Evolutionary conservation across 2,329 filamentous ascomycete species (phyloP), one percentile per base, ranked within the genome.

Genomic region (Paraphaeosphaeria sporulosa): DNA sequence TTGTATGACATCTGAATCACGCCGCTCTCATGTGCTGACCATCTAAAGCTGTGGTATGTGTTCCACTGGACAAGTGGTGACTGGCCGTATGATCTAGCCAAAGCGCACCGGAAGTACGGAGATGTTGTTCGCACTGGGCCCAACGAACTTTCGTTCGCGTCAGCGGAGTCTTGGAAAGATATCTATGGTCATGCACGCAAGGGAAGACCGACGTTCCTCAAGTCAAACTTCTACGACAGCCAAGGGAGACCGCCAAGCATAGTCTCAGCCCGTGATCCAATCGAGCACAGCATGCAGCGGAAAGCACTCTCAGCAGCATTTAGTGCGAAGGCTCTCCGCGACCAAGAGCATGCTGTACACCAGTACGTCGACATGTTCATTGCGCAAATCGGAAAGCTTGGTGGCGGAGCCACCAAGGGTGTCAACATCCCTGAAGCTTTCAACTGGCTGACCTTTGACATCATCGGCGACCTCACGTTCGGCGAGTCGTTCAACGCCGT

Each of bases 71-170:
- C 50, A 19, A 53, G 36, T 17, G 50, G 50, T 10, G 19, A 27
- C 2, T 53, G 34, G 30, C 50, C 50, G 36, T 19, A 27, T 21
- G 17, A n/a, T 27, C 50, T 23, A 17, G 8, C 34, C 19, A 53
- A 53, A 38, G 30, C 34, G 19, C 50, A 53, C 42, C n/a, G 25
- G 40, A 53, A 40, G 34, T 53, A 53, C 36, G 51, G 51, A 44
- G 51, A 55, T n/a, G 77, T 84, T 2, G 80, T 85, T 8, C 79
- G 83, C 10, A 70, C 83, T 40, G 74, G 74, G 3, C 82, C 83
- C 3, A 76, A 81, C 58, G 80, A 84, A 63, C 76, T 85, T 3
- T 78, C 81, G 1, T 85, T 83, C 66, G 76, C 72, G 27, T 70
- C 73, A 10, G 67, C 72, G 9, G 59, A 73, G 4, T 71, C 73